phyloP scores from a whole-genome alignment of 163 green algal species.

The Coccomyxa subellipsoidea region DNA sequence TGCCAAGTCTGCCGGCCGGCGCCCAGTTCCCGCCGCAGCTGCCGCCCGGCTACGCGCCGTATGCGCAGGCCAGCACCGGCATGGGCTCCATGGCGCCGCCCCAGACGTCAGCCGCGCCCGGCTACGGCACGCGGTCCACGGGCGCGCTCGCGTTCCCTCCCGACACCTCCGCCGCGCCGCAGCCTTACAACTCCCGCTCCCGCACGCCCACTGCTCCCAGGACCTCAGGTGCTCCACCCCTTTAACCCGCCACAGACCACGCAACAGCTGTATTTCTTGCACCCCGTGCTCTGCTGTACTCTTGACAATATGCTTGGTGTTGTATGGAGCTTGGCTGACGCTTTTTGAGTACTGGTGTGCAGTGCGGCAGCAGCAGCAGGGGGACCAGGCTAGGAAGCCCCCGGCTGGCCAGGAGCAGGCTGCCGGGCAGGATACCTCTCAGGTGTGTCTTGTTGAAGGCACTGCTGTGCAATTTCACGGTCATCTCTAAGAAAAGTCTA shows the following conservation, averaged over 20 bases:
- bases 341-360: background rate
- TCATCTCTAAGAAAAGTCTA: too few species aligned
- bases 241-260: too few species aligned
- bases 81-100: background rate
- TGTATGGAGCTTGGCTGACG: background rate
- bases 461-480: too few species aligned
- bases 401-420: background rate
- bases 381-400: background rate
- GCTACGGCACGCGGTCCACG: background rate
- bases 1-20: background rate
- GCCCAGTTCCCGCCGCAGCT: background rate
- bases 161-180: background rate
- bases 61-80: background rate
- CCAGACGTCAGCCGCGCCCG: background rate
- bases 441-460: background rate
- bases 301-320: too few species aligned
- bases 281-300: too few species aligned
- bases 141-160: background rate
- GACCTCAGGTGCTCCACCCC: background rate
- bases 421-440: background rate
- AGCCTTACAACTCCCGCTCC: background rate
- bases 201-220: background rate
- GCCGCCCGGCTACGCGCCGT: slow-evolving; percentile 4
- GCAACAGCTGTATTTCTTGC: too few species aligned
- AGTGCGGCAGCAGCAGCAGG: slow-evolving; percentile 1